Evolutionary conservation across 2,329 filamentous ascomycete species (phyloP), one percentile per base, ranked within the genome.

Genomic region (Talaromyces sp.): DNA sequence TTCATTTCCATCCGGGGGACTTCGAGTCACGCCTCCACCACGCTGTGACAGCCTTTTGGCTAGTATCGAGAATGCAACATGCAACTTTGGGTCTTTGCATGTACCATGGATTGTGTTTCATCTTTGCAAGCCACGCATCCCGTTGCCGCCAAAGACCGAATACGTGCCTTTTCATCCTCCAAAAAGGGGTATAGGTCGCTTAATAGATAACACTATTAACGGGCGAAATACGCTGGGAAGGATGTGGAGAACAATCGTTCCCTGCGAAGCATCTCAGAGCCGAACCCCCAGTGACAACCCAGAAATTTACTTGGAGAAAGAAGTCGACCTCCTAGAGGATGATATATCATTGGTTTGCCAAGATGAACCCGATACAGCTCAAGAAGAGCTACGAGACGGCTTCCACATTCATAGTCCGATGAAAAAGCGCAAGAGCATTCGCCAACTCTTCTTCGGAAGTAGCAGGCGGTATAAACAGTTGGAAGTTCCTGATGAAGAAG

Each of bases 21-120:
- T 65, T 13, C 62, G 64, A 29, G 67, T 71, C 55, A 66, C 64
- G 29, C 70, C 70, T 19, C 69, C 71, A 24, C 58, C 58, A 9
- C 68, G 71, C 19, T 64, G 63, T 26, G 65, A 70, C 54, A 71
- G 70, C 38, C 55, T 70, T 10, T 66, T 60, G 32, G 68, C 63
- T 17, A 68, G 68, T 62, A 49, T 64, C 66, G 61, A 62, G 66
- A 27, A 68, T 64, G 41, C 60, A 55, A 32, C 29, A 32, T 43
- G 13, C 26, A 29, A 53, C 50, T n/a, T 32, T 35, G 32, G 19
- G 35, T 49, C 64, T n/a, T 31, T 69, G 17, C 35, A 55, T 9
- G 41, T 71, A 27, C 67, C 68, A 21, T 41, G 53, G 7, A 58
- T 64, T 9, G 64, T 64, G 27, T 64, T 62, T 27, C 64, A 65